Base-by-base conservation (phyloP, 345 rosid genomes). In the Dipteronia dyeriana region DNA sequence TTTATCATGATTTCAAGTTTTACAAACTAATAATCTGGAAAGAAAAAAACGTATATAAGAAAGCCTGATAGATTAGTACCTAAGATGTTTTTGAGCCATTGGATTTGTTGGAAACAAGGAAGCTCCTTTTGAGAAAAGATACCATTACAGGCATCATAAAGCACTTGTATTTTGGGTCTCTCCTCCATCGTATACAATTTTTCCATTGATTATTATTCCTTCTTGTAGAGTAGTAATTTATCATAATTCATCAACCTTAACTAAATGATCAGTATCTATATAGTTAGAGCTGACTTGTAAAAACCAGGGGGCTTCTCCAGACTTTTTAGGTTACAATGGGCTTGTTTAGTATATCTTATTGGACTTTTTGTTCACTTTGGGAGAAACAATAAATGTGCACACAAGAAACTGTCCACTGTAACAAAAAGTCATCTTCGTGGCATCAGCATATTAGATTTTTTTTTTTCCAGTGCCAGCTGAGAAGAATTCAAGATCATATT, bases 91-190 rank as follows among this genome's bases (percentile, higher is more conserved):
- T 79, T 87, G 65, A 87, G 81, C 25, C 76, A 69, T 4, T 84
- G 90, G 14, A 84, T 83, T 69, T 84, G 85, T 75, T 66, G 80
- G 61, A 81, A 80, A 66, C 79, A 75, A 41, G 87, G 84, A 31
- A 79, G 79, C 63, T 71, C 74, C 25, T 81, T 47, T 10, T 81
- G 76, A n/a, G 81, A 70, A 41, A 81, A 81, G 9, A 85, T 73
- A 29, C 53, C 38, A n/a, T 51, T 66, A 38, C 84, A 83, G 20
- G 84, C 85, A 66, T 82, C 88, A 38, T 75, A 83, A 14, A 87
- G 79, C 63, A 14, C 78, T 61, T 34, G 38, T 85, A 85, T 43
- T 75, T 78, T 87, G 82, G 57, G 75, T 54, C 61, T 81, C 59
- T 78, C 79, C 83, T 71, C 38, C 39, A 34, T 34, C 38, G 4